Conservation (phyloP, 176 grass and related monocot species). For the Bromus sterilis region DNA sequence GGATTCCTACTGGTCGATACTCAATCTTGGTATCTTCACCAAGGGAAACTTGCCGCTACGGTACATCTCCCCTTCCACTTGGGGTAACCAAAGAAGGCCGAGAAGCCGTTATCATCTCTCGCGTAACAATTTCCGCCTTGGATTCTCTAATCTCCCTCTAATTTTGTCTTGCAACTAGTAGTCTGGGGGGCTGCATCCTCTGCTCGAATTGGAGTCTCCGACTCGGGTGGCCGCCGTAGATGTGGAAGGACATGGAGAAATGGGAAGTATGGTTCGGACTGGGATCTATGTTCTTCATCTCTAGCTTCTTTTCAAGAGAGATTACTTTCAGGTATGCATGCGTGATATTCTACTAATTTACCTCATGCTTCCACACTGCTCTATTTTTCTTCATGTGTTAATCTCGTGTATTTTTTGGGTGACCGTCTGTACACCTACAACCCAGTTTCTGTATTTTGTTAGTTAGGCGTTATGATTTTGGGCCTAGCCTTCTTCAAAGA, state of each 20-base stretch:
- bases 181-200: too few species aligned
- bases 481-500: conserved; percentile 70
- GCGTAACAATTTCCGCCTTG: too few species aligned
- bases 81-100: too few species aligned
- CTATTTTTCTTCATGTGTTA: background rate
- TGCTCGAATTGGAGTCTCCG: too few species aligned
- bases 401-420: background rate
- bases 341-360: background rate
- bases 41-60: too few species aligned
- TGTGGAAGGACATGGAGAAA: conserved; percentile 87
- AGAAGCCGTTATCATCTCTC: too few species aligned
- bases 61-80: too few species aligned
- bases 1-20: too few species aligned
- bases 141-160: too few species aligned
- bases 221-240: too few species aligned
- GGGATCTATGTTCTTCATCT: conserved; percentile 70
- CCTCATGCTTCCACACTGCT: background rate
- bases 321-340: conserved; percentile 70
- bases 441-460: conserved; percentile 57
- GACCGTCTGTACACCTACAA: conserved; percentile 49
- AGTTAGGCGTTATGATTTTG: conserved; percentile 61
- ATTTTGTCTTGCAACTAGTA: too few species aligned
- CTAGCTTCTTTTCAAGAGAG: conserved; percentile 68
- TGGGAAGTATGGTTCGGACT: conserved; percentile 74
- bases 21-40: too few species aligned